A percentile compares a stretch with the other conserved stretches of the same genome.
These are phyloP conservation scores for Fraxinus ornus DNA, from an alignment of 305 asterid species.

Conservation along the genomic window DNA sequence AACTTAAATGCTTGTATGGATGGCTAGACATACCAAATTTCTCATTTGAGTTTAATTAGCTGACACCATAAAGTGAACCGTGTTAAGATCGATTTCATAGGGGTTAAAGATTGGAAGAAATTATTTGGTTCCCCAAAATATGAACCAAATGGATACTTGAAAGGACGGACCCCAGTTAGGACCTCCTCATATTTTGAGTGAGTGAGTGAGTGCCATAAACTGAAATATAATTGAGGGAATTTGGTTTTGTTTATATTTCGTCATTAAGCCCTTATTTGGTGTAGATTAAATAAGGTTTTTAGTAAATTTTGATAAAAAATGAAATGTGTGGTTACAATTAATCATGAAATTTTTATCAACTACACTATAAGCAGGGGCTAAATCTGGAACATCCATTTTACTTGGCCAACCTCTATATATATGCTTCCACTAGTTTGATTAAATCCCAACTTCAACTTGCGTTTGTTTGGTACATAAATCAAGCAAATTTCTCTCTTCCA, in stretches of 20 bases:
- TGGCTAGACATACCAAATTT: neutral
- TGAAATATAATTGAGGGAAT: neutral
- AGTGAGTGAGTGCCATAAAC: neutral
- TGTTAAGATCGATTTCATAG: neutral
- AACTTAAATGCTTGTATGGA: neutral
- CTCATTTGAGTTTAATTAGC: neutral
- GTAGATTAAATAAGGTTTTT: too few species aligned
- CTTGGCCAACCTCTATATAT: constrained; percentile 48
- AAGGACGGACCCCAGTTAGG: neutral
- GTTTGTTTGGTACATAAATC: neutral
- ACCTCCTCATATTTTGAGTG: neutral
- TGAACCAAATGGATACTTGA: neutral
- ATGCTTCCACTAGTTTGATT: constrained; percentile 26
- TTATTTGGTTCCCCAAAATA: neutral
- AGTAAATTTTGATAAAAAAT: too few species aligned
- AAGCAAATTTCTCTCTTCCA: constrained; percentile 19
- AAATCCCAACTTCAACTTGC: constrained; percentile 25
- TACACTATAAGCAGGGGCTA: neutral
- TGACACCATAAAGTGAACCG: neutral
- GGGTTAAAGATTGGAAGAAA: neutral
- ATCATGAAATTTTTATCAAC: too few species aligned
- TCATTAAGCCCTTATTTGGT: neutral
- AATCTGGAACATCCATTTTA: constrained; percentile 35
- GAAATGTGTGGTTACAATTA: neutral
- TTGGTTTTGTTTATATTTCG: neutral